Conservation (phyloP, 208 protist genomes). For the Trypanosoma melophagium region DNA sequence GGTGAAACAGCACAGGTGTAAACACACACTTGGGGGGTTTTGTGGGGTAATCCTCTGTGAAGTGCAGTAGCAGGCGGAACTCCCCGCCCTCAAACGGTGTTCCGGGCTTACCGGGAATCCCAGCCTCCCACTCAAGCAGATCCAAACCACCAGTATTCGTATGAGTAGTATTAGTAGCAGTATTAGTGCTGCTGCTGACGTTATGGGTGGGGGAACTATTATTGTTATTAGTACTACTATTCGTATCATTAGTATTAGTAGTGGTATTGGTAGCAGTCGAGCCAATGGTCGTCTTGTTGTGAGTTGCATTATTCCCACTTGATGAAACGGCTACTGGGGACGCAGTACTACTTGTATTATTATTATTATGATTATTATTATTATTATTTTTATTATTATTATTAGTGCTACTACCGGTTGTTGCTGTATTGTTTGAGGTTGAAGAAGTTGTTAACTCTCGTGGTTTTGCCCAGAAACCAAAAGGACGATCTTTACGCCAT, state of each 20-base stretch:
- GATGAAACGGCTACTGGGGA: not conserved
- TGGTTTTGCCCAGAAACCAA: conserved; percentile 86
- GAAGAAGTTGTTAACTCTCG: conserved; percentile 31
- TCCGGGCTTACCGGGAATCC: conserved; percentile 95
- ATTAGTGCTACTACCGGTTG: not conserved
- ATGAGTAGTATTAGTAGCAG: conserved; percentile 4
- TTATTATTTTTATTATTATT: not conserved
- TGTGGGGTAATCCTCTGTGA: conserved; percentile 98
- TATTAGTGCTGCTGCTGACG: not conserved
- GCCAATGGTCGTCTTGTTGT: not conserved
- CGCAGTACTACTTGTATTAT: conserved; percentile 6
- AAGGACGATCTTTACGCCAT: conserved; percentile 84
- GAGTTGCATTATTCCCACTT: conserved; percentile 8
- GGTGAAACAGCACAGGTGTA: conserved; percentile 97
- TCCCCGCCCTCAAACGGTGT: conserved; percentile 97
- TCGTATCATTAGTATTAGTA: not conserved
- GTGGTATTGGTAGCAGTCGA: not conserved
- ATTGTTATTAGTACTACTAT: not conserved
- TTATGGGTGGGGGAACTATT: not conserved
- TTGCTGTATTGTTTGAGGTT: not conserved
- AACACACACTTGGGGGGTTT: conserved; percentile 98
- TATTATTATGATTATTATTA: conserved; percentile 13
- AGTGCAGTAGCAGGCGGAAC: conserved; percentile 93
- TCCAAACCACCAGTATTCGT: conserved; percentile 72
- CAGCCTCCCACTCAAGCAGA: conserved; percentile 96